Evolutionary conservation across 768 basidiomycete species (phyloP).

Genomic region (Hortiboletus flavorubellus): DNA sequence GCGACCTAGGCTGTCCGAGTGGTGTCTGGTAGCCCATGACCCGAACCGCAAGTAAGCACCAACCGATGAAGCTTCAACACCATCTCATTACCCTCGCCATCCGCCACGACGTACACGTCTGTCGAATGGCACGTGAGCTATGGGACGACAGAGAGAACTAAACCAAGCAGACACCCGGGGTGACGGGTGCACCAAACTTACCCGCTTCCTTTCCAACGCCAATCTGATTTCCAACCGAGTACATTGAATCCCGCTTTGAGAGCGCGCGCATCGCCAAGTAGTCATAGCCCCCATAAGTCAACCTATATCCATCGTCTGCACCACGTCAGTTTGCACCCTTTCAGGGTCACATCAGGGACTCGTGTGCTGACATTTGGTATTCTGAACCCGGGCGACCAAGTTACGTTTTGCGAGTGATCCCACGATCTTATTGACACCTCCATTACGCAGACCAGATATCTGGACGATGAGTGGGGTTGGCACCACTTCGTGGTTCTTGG

Average conservation of each 20-base stretch:
- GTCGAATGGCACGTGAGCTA: slow-evolving; percentile 6
- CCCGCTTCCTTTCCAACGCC: slow-evolving; percentile 99
- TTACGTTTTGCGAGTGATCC: slow-evolving; percentile 90
- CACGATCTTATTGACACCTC: slow-evolving; percentile 91
- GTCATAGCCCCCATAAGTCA: slow-evolving; percentile 99
- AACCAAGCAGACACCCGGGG: background rate
- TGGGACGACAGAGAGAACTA: background rate
- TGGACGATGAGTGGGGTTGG: slow-evolving; percentile 86
- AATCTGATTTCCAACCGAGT: slow-evolving; percentile 95
- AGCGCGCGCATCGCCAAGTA: slow-evolving; percentile 92
- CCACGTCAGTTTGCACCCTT: slow-evolving; percentile 1
- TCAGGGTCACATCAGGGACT: background rate
- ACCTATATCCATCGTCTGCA: slow-evolving; percentile 91
- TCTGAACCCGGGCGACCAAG: slow-evolving; percentile 85
- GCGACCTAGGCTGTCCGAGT: slow-evolving; percentile 73
- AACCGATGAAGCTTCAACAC: slow-evolving; percentile 94
- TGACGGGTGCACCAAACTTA: slow-evolving; percentile 28
- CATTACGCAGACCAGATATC: slow-evolving; percentile 87
- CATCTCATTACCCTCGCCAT: slow-evolving; percentile 79
- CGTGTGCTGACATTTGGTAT: slow-evolving; percentile 72
- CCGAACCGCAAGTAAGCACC: background rate
- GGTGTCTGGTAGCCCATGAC: slow-evolving; percentile 2
- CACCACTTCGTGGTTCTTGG: slow-evolving; percentile 96
- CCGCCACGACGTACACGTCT: slow-evolving; percentile 89
- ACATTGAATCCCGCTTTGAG: slow-evolving; percentile 83